phyloP scores from a whole-genome alignment of 257 asterid genomes.

The Scutellaria galericulata region DNA sequence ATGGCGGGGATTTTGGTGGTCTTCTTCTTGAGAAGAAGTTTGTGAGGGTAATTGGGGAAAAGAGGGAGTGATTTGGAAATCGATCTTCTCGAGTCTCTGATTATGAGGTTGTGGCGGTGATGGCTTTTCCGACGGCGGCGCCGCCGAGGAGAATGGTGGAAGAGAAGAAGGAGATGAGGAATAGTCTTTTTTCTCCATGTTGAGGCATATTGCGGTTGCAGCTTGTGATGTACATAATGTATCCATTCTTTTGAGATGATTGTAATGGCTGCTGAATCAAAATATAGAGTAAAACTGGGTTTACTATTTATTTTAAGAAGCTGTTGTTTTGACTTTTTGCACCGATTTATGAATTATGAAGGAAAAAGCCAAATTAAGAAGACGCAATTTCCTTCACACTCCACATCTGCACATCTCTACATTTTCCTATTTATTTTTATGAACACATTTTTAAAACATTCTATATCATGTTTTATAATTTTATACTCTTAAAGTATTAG shows the following conservation, averaged over 20 bases:
- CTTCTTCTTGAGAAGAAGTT: conserved; percentile 28
- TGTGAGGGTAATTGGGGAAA: conserved; percentile 33
- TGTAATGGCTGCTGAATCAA: conserved; percentile 27
- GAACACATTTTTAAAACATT: no score
- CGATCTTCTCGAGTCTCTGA: conserved; percentile 50
- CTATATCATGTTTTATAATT: no score
- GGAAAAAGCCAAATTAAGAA: no score
- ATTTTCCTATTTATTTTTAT: no score
- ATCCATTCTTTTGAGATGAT: conserved; percentile 45
- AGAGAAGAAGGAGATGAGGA: conserved; percentile 48
- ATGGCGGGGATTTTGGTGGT: conserved; percentile 21
- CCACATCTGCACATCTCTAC: no score
- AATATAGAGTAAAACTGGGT: no score
- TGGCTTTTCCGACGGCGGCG: conserved; percentile 48
- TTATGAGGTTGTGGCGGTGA: conserved; percentile 64
- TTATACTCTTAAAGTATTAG: no score
- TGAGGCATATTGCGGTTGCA: conserved; percentile 56
- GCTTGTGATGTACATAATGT: conserved; percentile 73
- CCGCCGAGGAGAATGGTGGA: conserved; percentile 43
- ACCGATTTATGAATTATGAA: no score
- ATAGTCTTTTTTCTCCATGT: conserved; percentile 48
- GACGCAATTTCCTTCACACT: no score
- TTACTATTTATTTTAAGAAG: no score
- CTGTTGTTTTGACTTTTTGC: no score
- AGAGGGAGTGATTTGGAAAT: conserved; percentile 41